Base-by-base conservation (phyloP, 345 rosid species). In the Populus alba region DNA sequence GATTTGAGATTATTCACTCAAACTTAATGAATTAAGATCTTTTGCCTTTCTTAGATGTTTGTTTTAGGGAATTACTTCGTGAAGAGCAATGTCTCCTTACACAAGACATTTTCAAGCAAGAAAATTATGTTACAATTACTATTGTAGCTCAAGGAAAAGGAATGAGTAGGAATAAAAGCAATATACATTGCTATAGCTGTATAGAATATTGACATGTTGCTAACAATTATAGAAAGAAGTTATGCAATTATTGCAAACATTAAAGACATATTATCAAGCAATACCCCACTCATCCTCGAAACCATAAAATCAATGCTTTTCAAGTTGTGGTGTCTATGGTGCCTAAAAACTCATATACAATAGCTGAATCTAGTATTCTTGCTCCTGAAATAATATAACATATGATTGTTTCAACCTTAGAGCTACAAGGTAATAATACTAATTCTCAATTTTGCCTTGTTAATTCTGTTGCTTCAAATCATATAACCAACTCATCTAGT, bases 21-120 rank as follows among this genome's bases (percentile, higher is more conserved):
- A 55, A 55, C 8, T 55, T 55, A 1, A 55, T 55, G n/a, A 17
- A 55, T 33, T 0, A 0, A 55, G n/a, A 15, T 17, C n/a, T 13
- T 55, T 15, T 22, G 0, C 18, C 18, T 8, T 55, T 1, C 6
- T 6, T 55, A 22, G 71, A 80, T 79, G 49, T 13, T 29, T 74
- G 65, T n/a, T 79, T 79, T 17, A 5, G n/a, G 0, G 79, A 80
- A 45, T 25, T 77, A 6, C 73, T 81, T 71, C 17, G 39, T 18
- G 73, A 77, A 35, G 51, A 81, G 33, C 38, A 77, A 8, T 3
- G 33, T 23, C 35, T 76, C n/a, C 47, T 66, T 12, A 71, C 66
- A 16, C 38, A 55, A 11, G n/a, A 7, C 38, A 39, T 17, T 2
- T 29, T 22, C 2, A 73, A 78, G 13, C 51, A 3, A 16, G 38